Conservation (phyloP, 2,329 filamentous ascomycete species). For the Cladosporium velox region DNA sequence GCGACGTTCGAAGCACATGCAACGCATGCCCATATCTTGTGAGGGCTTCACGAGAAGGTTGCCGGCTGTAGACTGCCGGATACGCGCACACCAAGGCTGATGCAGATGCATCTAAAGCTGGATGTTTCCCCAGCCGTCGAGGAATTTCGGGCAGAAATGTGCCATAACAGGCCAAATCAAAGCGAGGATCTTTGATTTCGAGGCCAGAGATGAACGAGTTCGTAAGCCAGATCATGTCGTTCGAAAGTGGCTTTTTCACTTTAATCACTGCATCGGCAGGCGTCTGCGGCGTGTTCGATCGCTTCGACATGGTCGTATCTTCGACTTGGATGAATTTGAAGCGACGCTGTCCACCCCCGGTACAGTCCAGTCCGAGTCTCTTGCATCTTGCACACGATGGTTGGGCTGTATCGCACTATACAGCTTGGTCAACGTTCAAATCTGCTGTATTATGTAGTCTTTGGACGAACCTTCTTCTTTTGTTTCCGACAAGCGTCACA, state of each 20-base stretch:
- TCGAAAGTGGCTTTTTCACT: neutral
- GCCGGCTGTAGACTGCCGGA: slow-evolving; percentile 3
- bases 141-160: slow-evolving; percentile 20
- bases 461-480: slow-evolving; percentile 24
- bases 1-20: slow-evolving; percentile 4
- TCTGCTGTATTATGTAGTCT: neutral
- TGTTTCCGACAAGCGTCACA: slow-evolving; percentile 25
- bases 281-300: neutral
- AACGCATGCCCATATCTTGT: slow-evolving; percentile 20
- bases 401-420: slow-evolving; percentile 23
- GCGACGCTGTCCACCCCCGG: slow-evolving; percentile 22
- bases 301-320: neutral
- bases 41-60: slow-evolving; percentile 9
- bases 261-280: neutral
- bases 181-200: slow-evolving; percentile 21
- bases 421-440: neutral
- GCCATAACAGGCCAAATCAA: slow-evolving; percentile 21
- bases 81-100: slow-evolving; percentile 21
- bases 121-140: slow-evolving; percentile 17
- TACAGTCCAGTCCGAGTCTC: slow-evolving; percentile 21
- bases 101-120: slow-evolving; percentile 24
- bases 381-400: slow-evolving; percentile 24
- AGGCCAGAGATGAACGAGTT: slow-evolving; percentile 10
- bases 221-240: neutral
- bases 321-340: slow-evolving; percentile 24